A percentile compares a stretch with the other conserved stretches of the same genome.
Conservation (phyloP, 164 flowering plant species). For the Sedum album region DNA sequence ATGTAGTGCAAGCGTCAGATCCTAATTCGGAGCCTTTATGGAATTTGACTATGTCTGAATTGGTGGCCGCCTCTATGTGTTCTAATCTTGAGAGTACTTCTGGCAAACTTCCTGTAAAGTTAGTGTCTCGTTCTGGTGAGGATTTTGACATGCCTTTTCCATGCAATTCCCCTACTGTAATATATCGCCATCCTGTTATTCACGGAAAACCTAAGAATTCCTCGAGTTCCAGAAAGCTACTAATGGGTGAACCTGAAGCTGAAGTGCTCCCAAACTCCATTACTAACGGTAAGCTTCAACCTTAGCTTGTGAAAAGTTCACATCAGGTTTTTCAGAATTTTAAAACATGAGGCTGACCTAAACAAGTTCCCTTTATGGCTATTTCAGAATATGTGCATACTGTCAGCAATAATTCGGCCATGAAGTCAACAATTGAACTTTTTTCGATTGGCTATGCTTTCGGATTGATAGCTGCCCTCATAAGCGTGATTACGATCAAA, state of each 20-base stretch:
- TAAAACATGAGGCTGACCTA: not conserved
- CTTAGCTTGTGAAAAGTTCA: not conserved
- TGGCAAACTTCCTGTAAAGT: slow-evolving; percentile 11
- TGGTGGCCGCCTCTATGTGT: slow-evolving; percentile 39
- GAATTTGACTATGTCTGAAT: slow-evolving; percentile 42
- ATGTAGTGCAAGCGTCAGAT: slow-evolving; percentile 24
- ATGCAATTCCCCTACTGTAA: slow-evolving; percentile 24
- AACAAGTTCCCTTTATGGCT: not conserved
- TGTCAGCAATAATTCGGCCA: not conserved
- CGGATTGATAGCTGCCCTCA: not conserved
- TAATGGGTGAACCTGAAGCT: not conserved
- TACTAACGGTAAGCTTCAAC: not conserved
- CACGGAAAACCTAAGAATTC: slow-evolving; percentile 12
- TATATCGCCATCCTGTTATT: slow-evolving; percentile 23
- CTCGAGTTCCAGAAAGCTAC: not conserved
- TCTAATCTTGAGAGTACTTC: slow-evolving; percentile 22
- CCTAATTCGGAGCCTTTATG: slow-evolving; percentile 36
- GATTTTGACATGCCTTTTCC: slow-evolving; percentile 26
- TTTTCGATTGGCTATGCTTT: not conserved
- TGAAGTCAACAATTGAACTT: not conserved
- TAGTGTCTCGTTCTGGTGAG: slow-evolving; percentile 14
- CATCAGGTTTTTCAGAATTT: not conserved
- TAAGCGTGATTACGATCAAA: not conserved
- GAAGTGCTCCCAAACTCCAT: not conserved
- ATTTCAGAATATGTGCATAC: not conserved